Conservation (phyloP, 306 rosid species). For the Corylus americana region DNA sequence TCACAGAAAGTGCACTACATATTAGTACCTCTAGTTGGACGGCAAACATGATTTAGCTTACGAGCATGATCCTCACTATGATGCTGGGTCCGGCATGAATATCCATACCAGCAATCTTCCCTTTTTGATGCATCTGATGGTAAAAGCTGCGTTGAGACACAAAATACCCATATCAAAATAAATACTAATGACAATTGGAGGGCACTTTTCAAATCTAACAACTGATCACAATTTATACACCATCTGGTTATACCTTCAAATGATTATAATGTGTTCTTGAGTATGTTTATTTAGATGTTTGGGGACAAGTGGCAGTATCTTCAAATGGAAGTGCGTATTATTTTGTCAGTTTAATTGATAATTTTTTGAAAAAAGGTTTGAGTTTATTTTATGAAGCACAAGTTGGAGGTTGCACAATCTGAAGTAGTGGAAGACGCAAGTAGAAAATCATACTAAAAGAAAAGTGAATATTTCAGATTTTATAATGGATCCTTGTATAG, state of each 20-base stretch:
- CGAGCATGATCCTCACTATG: constrained; percentile 79
- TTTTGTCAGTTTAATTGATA: no score
- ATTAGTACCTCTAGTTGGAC: constrained; percentile 61
- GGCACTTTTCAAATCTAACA: background rate
- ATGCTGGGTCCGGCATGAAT: constrained; percentile 87
- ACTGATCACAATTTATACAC: no score
- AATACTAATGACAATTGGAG: background rate
- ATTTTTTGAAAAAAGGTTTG: no score
- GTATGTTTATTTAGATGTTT: no score
- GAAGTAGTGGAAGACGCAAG: no score
- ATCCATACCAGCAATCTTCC: constrained; percentile 98
- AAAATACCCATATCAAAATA: constrained; percentile 12
- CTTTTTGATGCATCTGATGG: constrained; percentile 59
- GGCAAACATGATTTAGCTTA: constrained; percentile 84
- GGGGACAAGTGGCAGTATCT: no score
- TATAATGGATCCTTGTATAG: no score
- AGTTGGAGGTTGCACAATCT: no score
- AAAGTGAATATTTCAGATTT: no score
- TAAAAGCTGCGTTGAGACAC: constrained; percentile 32
- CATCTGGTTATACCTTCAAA: background rate
- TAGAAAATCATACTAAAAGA: no score
- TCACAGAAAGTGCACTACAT: constrained; percentile 16
- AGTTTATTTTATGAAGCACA: no score
- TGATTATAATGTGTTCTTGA: background rate
- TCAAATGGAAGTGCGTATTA: no score